Percentiles rank a stretch among this genome's conserved stretches.
phyloP scores from a whole-genome alignment of 306 rosid species.

The Argentina anserina region DNA sequence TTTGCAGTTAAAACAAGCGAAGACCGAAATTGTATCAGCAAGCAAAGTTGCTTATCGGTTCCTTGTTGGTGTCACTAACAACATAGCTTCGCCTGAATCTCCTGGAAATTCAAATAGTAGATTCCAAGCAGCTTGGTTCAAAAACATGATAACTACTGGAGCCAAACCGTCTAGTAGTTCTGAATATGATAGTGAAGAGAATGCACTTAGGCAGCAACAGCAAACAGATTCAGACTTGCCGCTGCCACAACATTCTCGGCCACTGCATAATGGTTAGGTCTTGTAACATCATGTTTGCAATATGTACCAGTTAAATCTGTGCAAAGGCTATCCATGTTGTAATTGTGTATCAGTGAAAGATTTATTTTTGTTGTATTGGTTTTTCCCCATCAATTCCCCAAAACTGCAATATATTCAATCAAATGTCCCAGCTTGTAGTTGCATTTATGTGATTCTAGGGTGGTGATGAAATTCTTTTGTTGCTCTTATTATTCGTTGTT shows the following conservation, averaged over 20 bases:
- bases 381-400: slow-evolving; percentile 28
- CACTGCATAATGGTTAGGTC: slow-evolving; percentile 37
- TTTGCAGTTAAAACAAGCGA: slow-evolving; percentile 92
- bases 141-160: slow-evolving; percentile 65
- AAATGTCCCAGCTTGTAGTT: slow-evolving; percentile 6
- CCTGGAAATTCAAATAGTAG: slow-evolving; percentile 64
- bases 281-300: slow-evolving; percentile 21
- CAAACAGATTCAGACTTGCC: slow-evolving; percentile 38
- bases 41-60: slow-evolving; percentile 96
- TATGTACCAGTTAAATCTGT: slow-evolving; percentile 36
- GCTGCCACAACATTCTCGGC: slow-evolving; percentile 29
- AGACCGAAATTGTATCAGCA: slow-evolving; percentile 82
- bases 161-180: slow-evolving; percentile 86
- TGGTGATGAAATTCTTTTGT: not conserved
- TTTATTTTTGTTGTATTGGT: slow-evolving; percentile 42
- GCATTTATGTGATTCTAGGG: not conserved
- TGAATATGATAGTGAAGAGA: slow-evolving; percentile 57
- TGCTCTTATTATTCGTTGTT: not conserved
- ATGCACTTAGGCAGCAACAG: slow-evolving; percentile 22
- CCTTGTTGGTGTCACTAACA: slow-evolving; percentile 69
- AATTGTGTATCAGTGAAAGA: slow-evolving; percentile 57
- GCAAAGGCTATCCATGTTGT: slow-evolving; percentile 26
- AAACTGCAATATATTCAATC: slow-evolving; percentile 29
- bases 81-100: slow-evolving; percentile 45
- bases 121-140: slow-evolving; percentile 84